Conservation (phyloP, 83 land plant species). For the Picea mariana region DNA sequence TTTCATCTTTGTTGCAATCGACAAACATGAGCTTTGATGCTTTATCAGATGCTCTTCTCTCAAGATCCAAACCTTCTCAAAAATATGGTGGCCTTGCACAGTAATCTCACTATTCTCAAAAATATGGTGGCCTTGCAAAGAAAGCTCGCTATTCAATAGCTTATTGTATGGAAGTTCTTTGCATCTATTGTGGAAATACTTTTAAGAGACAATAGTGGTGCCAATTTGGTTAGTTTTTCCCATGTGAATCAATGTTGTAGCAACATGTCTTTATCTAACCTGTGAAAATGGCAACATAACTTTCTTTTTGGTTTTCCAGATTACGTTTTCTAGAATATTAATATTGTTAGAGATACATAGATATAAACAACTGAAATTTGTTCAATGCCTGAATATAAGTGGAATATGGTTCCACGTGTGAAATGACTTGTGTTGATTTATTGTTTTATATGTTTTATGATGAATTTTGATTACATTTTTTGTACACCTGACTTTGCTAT, state of each 20-base stretch:
- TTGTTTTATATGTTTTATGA: background rate
- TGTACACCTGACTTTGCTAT: slow-evolving; percentile 68
- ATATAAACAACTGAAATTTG: background rate
- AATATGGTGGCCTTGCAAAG: slow-evolving; percentile 88
- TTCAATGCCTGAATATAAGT: too few relatives aligned
- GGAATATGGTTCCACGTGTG: too few relatives aligned
- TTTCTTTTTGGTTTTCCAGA: background rate
- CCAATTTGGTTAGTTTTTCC: slow-evolving; percentile 55
- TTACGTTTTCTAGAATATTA: background rate
- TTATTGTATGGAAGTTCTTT: slow-evolving; percentile 95
- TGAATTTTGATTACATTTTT: background rate
- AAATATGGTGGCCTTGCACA: slow-evolving; percentile 88
- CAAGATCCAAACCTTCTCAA: slow-evolving; percentile 86
- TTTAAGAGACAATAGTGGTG: slow-evolving; percentile 57
- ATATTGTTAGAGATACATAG: background rate
- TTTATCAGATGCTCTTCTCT: slow-evolving; percentile 83
- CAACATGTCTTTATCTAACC: too few relatives aligned
- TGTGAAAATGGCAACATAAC: too few relatives aligned
- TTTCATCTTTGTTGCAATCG: slow-evolving; percentile 80
- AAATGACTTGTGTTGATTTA: too few relatives aligned
- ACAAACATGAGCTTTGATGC: slow-evolving; percentile 87
- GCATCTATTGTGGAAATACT: slow-evolving; percentile 91
- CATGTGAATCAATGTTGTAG: background rate
- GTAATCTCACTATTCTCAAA: slow-evolving; percentile 83
- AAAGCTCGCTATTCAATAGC: slow-evolving; percentile 90